A percentile compares a stretch with the other conserved stretches of the same genome.
These are phyloP conservation scores for Cutaneotrichosporon mucoides DNA, from an alignment of 1,284 basidiomycete species.

Conservation along the genomic window DNA sequence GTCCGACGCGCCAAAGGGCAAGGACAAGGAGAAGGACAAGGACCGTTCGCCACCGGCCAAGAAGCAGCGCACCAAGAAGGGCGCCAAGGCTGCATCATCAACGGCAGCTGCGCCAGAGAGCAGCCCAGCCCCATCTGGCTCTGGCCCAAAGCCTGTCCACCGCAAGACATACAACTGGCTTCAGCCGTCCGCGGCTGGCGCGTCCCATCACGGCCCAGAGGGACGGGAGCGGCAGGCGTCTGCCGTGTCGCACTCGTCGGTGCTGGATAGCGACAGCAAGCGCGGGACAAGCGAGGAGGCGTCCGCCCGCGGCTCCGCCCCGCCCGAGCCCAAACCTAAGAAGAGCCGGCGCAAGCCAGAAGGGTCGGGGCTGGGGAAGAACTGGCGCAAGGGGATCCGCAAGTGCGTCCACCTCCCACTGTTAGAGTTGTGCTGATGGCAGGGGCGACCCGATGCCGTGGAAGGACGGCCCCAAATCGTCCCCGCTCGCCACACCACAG, in stretches of 20 bases:
- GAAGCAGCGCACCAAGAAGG: constrained; percentile 10
- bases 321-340: constrained; percentile 7
- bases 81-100: no score
- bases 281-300: constrained; percentile 5
- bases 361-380: constrained; percentile 34
- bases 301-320: neutral
- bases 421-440: neutral
- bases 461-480: constrained; percentile 20
- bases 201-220: constrained; percentile 40
- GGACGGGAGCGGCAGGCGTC: constrained; percentile 3
- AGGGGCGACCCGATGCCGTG: constrained; percentile 28
- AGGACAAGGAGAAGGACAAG: neutral
- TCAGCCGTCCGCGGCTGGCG: constrained; percentile 31
- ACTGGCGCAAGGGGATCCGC: constrained; percentile 40
- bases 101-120: no score
- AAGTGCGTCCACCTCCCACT: constrained; percentile 32
- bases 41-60: constrained; percentile 13
- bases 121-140: neutral
- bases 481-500: constrained; percentile 13
- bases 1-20: neutral
- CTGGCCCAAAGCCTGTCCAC: constrained; percentile 2
- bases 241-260: neutral
- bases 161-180: constrained; percentile 45
- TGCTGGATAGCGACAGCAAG: constrained; percentile 9
- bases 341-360: constrained; percentile 16